Evolutionary conservation across 345 rosid genomes (phyloP).

Genomic region (Dipteronia dyeriana): DNA sequence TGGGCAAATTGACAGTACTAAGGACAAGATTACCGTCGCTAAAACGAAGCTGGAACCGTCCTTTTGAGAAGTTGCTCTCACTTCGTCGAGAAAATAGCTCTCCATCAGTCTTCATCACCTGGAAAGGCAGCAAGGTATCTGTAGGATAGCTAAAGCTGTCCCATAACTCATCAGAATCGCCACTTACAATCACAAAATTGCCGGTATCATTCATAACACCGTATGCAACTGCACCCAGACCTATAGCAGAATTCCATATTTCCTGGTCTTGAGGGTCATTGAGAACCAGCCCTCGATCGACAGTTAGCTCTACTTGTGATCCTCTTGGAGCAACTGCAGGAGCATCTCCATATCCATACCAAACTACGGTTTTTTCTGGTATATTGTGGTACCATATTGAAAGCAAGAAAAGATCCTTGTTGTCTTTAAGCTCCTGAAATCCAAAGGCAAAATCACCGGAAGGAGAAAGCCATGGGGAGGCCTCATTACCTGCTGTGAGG

Average conservation of each 20-base stretch:
- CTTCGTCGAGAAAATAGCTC: conserved; percentile 20
- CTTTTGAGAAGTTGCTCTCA: conserved; percentile 22
- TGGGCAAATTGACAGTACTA: conserved; percentile 20
- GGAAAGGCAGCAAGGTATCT: conserved; percentile 38
- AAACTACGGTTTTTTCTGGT: conserved; percentile 27
- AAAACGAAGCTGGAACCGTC: conserved; percentile 27
- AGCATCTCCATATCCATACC: conserved; percentile 10
- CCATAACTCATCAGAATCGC: conserved; percentile 23
- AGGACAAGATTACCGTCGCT: conserved; percentile 12
- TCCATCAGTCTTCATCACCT: neutral
- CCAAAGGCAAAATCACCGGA: conserved; percentile 38
- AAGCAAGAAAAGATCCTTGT: conserved; percentile 23
- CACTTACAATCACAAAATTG: conserved; percentile 17
- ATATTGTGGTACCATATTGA: conserved; percentile 32
- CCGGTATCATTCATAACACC: conserved; percentile 31
- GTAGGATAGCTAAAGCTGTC: conserved; percentile 33
- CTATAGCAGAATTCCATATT: conserved; percentile 12
- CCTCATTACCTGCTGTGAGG: conserved; percentile 6
- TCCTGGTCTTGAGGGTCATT: conserved; percentile 16
- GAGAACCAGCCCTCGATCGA: conserved; percentile 27
- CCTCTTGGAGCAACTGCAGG: conserved; percentile 17
- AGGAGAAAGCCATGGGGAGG: conserved; percentile 29
- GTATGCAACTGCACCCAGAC: neutral
- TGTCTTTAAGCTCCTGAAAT: conserved; percentile 12
- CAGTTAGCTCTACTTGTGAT: conserved; percentile 25